Base-by-base conservation (phyloP, 257 asterid species). In the Anisodus tanguticus region DNA sequence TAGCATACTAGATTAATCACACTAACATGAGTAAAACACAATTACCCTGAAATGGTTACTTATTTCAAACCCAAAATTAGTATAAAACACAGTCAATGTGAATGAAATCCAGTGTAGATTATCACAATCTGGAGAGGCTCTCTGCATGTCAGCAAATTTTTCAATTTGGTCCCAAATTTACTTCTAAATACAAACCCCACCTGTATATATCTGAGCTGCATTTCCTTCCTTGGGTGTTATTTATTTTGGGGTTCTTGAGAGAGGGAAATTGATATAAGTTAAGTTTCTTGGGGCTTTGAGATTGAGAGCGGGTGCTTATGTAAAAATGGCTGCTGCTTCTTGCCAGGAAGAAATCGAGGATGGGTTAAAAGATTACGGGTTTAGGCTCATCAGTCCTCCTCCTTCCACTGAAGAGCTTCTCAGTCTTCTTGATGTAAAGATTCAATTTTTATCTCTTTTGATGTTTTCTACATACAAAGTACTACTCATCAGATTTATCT, bases 381-480 rank as follows among this genome's bases (percentile, higher is more conserved):
- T 16, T 76, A 19, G 15, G 17, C 83, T 83, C 6, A 62, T 19
- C 12, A 31, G 4, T n/a, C 63, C 62, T 58, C 82, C 86, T 83
- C 16, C 74, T 8, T 59, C 77, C 12, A 62, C 35, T 60, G 82
- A 58, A 31, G 86, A 83, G 47, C 86, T 83, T 7, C 81, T 83
- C 11, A 59, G 3, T 68, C 78, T 83, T 13, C 71, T 83, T 41
- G 78, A 83, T 58, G 86, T 83, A 74, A 83, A 45, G 47, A 12
- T 83, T 39, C 67, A 53, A n/a, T 31, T 71, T 71, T 17, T 31
- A 11, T 64, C 5, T 47, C 2, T 45, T 45, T 49, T 62, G 9
- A 10, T 81, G 31, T 81, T 66, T 47, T 81, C 10, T 8, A 62
- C 59, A 19, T 45, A 49, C 16, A 43, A 80, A 41, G 16, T 19